These are phyloP conservation scores for Xylariaceae sp. DNA, from an alignment of 2,329 filamentous ascomycete genomes.

Conservation along the genomic window DNA sequence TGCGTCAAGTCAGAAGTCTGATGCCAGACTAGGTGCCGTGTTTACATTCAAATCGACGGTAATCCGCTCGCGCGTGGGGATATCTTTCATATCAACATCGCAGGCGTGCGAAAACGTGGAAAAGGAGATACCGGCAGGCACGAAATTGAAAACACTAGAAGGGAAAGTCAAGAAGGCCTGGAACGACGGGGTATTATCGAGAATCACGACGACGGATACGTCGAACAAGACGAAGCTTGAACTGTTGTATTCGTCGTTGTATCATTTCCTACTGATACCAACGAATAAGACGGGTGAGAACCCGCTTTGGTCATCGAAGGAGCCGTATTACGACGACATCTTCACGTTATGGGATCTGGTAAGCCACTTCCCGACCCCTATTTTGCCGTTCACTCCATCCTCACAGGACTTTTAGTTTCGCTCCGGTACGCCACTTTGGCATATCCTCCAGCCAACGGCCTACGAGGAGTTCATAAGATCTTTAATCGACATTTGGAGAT, in stretches of 20 bases:
- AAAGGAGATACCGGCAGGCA: conserved; percentile 47
- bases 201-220: conserved; percentile 55
- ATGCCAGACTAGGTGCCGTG: conserved; percentile 43
- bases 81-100: conserved; percentile 60
- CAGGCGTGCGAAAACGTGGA: conserved; percentile 57
- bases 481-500: conserved; percentile 62
- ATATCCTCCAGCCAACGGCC: conserved; percentile 56
- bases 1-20: conserved; percentile 32
- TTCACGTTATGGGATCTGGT: conserved; percentile 62
- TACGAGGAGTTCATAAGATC: conserved; percentile 64
- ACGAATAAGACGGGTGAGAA: conserved; percentile 69
- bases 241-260: conserved; percentile 62
- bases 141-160: conserved; percentile 41
- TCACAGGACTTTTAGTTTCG: conserved; percentile 44
- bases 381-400: background rate
- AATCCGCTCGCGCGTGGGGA: conserved; percentile 56
- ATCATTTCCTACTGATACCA: conserved; percentile 64
- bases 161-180: conserved; percentile 47
- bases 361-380: conserved; percentile 20
- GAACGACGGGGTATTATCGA: conserved; percentile 58
- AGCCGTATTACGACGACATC: conserved; percentile 68
- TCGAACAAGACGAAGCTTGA: conserved; percentile 48
- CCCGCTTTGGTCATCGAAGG: conserved; percentile 55
- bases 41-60: conserved; percentile 47
- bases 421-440: conserved; percentile 59